Conservation (phyloP, 129 eudicot genomes). For the Gnaphalium uliginosum region DNA sequence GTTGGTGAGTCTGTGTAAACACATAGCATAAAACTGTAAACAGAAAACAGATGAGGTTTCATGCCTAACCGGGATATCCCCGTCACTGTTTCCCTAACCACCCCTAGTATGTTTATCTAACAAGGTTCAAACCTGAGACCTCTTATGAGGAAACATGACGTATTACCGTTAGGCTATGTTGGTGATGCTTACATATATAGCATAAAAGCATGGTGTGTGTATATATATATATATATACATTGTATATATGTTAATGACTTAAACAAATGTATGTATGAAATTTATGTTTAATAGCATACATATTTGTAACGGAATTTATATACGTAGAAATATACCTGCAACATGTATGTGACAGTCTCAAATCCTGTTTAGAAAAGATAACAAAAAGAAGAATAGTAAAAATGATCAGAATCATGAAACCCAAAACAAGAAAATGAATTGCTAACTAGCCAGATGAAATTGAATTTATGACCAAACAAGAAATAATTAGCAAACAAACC, state of each 20-base stretch:
- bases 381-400: background rate
- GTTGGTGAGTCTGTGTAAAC: conserved; percentile 19
- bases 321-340: conserved; percentile 60
- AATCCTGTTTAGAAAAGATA: conserved; percentile 52
- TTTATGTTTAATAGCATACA: background rate
- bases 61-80: too few species aligned
- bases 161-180: too few species aligned
- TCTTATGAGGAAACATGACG: too few species aligned
- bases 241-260: background rate
- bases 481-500: conserved; percentile 33
- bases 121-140: too few species aligned
- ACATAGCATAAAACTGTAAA: too few species aligned
- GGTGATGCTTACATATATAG: too few species aligned
- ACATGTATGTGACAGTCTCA: conserved; percentile 88
- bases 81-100: too few species aligned
- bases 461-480: background rate
- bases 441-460: background rate
- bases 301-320: background rate
- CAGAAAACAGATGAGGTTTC: too few species aligned
- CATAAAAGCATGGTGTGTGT: background rate
- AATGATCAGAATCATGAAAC: background rate
- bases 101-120: too few species aligned
- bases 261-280: background rate
- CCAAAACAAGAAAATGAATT: background rate
- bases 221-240: too few species aligned